Percentiles rank a stretch among this genome's conserved stretches.
Conservation (phyloP, 768 basidiomycete genomes). For the Rhizopogon sp. region DNA sequence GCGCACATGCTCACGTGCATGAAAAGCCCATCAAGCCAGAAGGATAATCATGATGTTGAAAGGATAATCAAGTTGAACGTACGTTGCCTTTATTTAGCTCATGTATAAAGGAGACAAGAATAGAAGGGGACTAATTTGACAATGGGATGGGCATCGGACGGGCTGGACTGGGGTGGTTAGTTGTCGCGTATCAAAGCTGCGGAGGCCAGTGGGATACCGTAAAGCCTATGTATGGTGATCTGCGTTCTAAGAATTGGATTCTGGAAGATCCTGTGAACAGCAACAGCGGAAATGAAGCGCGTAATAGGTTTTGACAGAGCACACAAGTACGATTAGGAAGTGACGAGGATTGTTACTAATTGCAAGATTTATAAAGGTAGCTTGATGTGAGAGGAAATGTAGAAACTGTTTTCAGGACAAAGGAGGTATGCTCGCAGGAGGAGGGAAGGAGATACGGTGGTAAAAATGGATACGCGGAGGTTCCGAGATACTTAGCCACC, state of each 20-base stretch:
- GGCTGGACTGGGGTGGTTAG: too few relatives aligned
- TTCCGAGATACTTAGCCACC: not conserved
- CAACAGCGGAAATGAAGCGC: not conserved
- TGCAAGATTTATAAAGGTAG: not conserved
- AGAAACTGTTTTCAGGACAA: too few relatives aligned
- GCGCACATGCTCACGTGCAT: not conserved
- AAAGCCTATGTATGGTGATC: not conserved
- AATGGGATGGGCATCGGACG: too few relatives aligned
- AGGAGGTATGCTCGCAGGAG: not conserved
- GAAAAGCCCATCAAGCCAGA: not conserved
- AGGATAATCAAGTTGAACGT: too few relatives aligned
- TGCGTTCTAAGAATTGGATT: too few relatives aligned
- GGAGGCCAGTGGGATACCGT: not conserved
- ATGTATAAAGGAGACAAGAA: too few relatives aligned
- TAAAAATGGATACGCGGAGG: not conserved
- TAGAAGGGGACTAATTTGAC: too few relatives aligned
- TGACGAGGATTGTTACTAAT: not conserved
- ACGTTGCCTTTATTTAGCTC: too few relatives aligned
- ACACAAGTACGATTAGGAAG: not conserved
- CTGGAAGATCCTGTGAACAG: not conserved
- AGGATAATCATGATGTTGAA: too few relatives aligned
- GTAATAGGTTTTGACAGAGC: not conserved
- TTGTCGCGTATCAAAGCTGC: too few relatives aligned
- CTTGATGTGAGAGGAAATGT: not conserved
- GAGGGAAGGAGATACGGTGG: not conserved